phyloP scores from a whole-genome alignment of 192 early-diverging fungal species.

The Backusella tarrabulga region DNA sequence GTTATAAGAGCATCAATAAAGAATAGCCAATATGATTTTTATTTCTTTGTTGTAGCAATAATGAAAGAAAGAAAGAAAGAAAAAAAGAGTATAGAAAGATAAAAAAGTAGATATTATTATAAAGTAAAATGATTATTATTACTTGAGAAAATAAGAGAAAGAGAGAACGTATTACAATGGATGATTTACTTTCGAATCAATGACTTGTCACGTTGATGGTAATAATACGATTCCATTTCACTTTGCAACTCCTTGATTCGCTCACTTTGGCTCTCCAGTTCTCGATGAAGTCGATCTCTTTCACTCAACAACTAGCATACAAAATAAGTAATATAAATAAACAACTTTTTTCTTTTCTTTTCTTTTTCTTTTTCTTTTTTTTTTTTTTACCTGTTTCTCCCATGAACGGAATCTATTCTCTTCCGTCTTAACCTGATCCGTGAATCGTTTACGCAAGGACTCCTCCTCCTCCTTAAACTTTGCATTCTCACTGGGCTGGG shows the following conservation, averaged over 20 bases:
- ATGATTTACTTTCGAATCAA: neutral
- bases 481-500: slow-evolving; percentile 75
- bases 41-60: neutral
- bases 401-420: slow-evolving; percentile 97
- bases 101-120: neutral
- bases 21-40: too few species aligned
- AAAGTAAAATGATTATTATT: neutral
- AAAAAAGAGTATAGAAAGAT: neutral
- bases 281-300: slow-evolving; percentile 96
- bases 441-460: slow-evolving; percentile 91
- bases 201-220: neutral
- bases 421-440: slow-evolving; percentile 95
- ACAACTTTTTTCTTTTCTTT: neutral
- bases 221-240: slow-evolving; percentile 51
- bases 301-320: slow-evolving; percentile 67
- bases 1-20: too few species aligned
- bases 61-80: too few species aligned
- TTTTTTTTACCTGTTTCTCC: slow-evolving; percentile 75
- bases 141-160: neutral
- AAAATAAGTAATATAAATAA: neutral
- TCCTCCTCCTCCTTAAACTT: slow-evolving; percentile 99
- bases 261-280: slow-evolving; percentile 89
- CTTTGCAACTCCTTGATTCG: slow-evolving; percentile 88
- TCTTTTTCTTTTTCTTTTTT: neutral
- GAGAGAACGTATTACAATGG: neutral